A percentile compares a stretch with the other conserved stretches of the same genome.
phyloP scores from a whole-genome alignment of 179 eudicot species.

The Silene coronaria region DNA sequence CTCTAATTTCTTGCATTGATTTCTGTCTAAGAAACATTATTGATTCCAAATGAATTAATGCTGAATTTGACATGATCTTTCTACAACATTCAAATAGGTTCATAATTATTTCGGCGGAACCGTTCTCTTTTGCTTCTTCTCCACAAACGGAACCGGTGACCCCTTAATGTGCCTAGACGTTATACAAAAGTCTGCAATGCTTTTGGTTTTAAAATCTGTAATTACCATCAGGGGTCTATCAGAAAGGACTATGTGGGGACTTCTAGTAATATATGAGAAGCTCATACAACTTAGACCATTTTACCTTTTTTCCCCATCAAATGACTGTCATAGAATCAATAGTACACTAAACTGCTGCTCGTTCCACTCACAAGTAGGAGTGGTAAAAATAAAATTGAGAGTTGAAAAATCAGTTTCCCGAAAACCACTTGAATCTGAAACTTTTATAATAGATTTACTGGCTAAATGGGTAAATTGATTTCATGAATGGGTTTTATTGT shows the following conservation, averaged over 20 bases:
- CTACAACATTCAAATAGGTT: not conserved
- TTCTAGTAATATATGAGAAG: too few species aligned
- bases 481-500: too few species aligned
- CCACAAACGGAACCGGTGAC: too few species aligned
- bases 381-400: not conserved
- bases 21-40: not conserved
- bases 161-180: not conserved
- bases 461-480: too few species aligned
- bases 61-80: not conserved
- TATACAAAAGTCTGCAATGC: not conserved
- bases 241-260: too few species aligned
- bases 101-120: not conserved
- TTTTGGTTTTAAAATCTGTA: not conserved
- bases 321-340: too few species aligned
- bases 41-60: not conserved
- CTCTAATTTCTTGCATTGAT: not conserved
- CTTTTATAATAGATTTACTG: too few species aligned
- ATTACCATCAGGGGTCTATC: not conserved
- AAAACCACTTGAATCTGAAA: not conserved
- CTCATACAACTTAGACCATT: too few species aligned
- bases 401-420: not conserved
- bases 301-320: too few species aligned
- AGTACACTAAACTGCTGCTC: not conserved
- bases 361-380: not conserved
- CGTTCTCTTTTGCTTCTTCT: too few species aligned